Conservation (phyloP, 2,329 filamentous ascomycete species). For the Helotiales sp. region DNA sequence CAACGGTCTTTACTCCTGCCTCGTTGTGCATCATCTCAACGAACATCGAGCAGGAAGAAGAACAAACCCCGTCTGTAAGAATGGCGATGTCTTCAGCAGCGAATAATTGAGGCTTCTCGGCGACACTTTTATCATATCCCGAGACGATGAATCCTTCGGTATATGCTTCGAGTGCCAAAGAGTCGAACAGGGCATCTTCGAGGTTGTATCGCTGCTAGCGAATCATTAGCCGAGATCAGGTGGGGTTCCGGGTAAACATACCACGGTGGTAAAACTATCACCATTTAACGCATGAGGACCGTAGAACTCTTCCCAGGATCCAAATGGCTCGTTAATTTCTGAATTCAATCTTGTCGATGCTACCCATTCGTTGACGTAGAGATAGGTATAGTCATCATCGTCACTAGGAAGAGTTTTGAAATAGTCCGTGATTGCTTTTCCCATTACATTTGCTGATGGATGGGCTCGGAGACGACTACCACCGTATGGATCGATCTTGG, state of each 20-base stretch:
- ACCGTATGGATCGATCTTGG: constrained; percentile 37
- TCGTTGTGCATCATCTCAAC: constrained; percentile 58
- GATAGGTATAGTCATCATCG: constrained; percentile 25
- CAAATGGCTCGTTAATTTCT: constrained; percentile 31
- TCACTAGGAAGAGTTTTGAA: constrained; percentile 29
- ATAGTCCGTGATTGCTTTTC: constrained; percentile 29
- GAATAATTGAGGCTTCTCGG: constrained; percentile 42
- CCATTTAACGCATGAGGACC: constrained; percentile 30
- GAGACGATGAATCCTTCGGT: constrained; percentile 41
- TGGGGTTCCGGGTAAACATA: constrained; percentile 15
- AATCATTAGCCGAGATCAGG: neutral
- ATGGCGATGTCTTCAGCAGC: constrained; percentile 47
- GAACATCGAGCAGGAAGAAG: constrained; percentile 62
- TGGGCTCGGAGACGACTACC: constrained; percentile 36
- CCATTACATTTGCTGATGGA: constrained; percentile 31
- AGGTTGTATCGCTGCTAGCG: constrained; percentile 37
- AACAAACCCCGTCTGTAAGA: constrained; percentile 63
- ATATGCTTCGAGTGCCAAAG: constrained; percentile 21
- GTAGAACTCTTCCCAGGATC: constrained; percentile 33
- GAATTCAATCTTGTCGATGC: constrained; percentile 30
- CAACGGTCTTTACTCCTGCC: constrained; percentile 58
- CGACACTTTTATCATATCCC: constrained; percentile 34
- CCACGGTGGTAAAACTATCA: constrained; percentile 33
- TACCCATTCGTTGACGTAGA: constrained; percentile 35
- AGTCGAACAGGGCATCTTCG: constrained; percentile 32